A percentile compares a stretch with the other conserved stretches of the same genome.
phyloP scores from a whole-genome alignment of 345 rosid genomes.

The Citrus medica region DNA sequence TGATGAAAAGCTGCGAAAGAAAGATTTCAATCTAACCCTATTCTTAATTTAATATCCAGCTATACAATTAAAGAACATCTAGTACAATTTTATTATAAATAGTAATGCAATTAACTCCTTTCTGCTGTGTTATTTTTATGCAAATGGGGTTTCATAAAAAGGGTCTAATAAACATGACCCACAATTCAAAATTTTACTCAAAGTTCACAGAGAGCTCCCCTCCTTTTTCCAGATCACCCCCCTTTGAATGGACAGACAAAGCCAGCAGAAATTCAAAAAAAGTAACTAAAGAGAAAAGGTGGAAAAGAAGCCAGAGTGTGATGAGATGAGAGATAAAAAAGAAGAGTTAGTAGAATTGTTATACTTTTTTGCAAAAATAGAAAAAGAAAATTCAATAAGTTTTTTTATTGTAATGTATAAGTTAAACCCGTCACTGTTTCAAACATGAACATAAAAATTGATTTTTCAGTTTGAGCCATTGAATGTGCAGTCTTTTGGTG shows the following conservation, averaged over 20 bases:
- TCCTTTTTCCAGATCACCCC: slow-evolving; percentile 28
- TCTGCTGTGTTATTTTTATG: slow-evolving; percentile 11
- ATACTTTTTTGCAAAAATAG: neutral
- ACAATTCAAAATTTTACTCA: slow-evolving; percentile 24
- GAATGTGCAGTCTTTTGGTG: no score
- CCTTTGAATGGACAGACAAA: slow-evolving; percentile 45
- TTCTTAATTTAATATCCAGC: neutral
- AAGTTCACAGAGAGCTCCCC: slow-evolving; percentile 10
- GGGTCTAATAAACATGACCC: slow-evolving; percentile 12
- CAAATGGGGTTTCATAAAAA: neutral
- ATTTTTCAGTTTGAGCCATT: no score
- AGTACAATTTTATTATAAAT: neutral
- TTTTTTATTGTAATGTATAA: no score
- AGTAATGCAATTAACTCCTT: neutral
- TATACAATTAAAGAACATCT: neutral
- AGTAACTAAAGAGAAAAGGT: slow-evolving; percentile 34
- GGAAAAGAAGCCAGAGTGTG: slow-evolving; percentile 23
- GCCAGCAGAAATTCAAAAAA: slow-evolving; percentile 55
- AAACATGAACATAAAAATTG: no score
- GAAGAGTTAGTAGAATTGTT: slow-evolving; percentile 4
- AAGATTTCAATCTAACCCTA: slow-evolving; percentile 36
- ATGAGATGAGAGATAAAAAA: slow-evolving; percentile 27
- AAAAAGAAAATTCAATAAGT: no score
- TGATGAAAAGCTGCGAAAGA: slow-evolving; percentile 50
- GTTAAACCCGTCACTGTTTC: no score